phyloP scores from a whole-genome alignment of 2,329 filamentous ascomycete species.

The Pseudogymnoascus verrucosus region DNA sequence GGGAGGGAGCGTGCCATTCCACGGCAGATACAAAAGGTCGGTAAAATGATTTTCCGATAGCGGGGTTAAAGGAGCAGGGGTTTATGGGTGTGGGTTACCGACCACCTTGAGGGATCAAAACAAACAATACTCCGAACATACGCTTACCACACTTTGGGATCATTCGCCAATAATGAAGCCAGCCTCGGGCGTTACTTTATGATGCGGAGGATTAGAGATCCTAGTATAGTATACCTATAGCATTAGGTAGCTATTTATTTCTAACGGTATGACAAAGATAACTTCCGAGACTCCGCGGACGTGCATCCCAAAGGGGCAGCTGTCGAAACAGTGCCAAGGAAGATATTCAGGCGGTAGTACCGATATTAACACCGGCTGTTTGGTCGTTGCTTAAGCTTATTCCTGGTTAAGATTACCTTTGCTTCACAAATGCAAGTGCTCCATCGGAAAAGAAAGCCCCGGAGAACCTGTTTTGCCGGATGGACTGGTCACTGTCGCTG shows the following conservation, averaged over 20 bases:
- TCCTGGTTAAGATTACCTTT: not conserved
- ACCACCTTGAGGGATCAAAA: not conserved
- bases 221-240: not conserved
- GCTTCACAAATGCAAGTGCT: not conserved
- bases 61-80: not conserved
- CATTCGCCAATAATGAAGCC: not conserved
- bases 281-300: not conserved
- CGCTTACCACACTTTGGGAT: not conserved
- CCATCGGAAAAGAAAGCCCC: not conserved
- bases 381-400: conserved; percentile 4
- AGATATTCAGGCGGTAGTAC: not conserved
- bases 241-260: not conserved
- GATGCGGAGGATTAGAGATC: not conserved
- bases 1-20: not conserved
- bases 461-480: not conserved
- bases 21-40: not conserved
- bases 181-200: not conserved
- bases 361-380: conserved; percentile 3
- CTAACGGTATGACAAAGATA: not conserved
- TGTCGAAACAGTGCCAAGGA: not conserved
- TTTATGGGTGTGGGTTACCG: not conserved
- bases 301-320: not conserved
- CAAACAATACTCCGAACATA: not conserved
- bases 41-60: not conserved
- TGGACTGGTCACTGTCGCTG: not conserved